These are phyloP conservation scores for Gaeumannomyces tritici DNA, from an alignment of 2,329 filamentous ascomycete genomes.

Conservation along the genomic window DNA sequence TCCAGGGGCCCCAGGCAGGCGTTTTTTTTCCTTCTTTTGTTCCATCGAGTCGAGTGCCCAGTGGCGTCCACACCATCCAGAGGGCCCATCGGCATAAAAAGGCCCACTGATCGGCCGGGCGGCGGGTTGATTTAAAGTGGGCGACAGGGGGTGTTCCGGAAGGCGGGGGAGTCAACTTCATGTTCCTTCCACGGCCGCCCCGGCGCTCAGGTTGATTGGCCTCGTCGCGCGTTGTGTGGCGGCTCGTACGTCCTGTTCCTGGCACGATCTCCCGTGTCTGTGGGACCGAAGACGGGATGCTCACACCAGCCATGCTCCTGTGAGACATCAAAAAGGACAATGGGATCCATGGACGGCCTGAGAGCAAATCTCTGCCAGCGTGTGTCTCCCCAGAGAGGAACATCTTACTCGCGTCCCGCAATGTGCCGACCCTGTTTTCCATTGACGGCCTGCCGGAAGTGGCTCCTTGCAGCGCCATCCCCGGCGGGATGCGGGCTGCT, in stretches of 20 bases:
- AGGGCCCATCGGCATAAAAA: neutral
- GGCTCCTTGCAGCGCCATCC: neutral
- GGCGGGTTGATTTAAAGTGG: neutral
- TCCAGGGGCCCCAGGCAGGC: neutral
- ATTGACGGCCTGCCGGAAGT: neutral
- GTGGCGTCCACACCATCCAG: too few species aligned
- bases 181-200: too few species aligned
- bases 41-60: neutral
- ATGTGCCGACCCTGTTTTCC: neutral
- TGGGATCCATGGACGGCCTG: neutral
- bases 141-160: neutral
- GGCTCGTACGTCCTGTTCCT: neutral
- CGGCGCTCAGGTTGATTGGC: too few species aligned
- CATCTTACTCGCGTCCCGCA: neutral
- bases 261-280: neutral
- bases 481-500: neutral
- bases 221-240: neutral
- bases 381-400: neutral
- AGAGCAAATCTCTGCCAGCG: neutral
- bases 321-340: neutral
- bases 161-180: neutral
- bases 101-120: neutral
- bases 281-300: neutral
- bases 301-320: neutral
- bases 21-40: neutral